Percentiles rank a stretch among this genome's conserved stretches.
These are phyloP conservation scores for Linnemannia hyalina DNA, from an alignment of 192 early-diverging fungal species.

Conservation along the genomic window DNA sequence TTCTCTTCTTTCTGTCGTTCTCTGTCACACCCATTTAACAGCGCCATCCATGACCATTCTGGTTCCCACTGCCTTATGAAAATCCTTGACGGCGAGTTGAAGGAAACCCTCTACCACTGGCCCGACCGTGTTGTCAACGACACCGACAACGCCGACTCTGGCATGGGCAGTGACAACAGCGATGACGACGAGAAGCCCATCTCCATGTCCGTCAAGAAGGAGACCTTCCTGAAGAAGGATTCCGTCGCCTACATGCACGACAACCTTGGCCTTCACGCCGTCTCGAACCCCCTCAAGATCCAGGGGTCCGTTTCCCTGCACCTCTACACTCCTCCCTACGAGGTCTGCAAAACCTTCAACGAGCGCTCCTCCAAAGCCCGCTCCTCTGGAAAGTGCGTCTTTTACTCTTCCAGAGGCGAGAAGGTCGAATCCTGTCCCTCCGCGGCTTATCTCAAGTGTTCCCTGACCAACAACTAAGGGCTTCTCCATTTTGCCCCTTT, in stretches of 20 bases:
- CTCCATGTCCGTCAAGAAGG: constrained; percentile 59
- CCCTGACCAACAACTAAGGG: constrained; percentile 50
- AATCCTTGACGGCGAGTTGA: constrained; percentile 84
- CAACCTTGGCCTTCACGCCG: constrained; percentile 88
- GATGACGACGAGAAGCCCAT: constrained; percentile 37
- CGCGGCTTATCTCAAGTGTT: constrained; percentile 50
- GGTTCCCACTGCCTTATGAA: constrained; percentile 96
- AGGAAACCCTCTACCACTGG: constrained; percentile 86
- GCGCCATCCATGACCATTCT: constrained; percentile 94
- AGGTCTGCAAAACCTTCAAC: constrained; percentile 89
- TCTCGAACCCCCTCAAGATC: constrained; percentile 74
- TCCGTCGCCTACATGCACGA: constrained; percentile 93
- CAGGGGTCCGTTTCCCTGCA: constrained; percentile 87
- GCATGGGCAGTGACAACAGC: constrained; percentile 41
- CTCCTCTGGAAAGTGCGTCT: constrained; percentile 71
- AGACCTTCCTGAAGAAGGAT: constrained; percentile 68
- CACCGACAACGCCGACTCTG: constrained; percentile 44
- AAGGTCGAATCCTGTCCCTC: constrained; percentile 55
- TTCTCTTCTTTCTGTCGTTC: constrained; percentile 1
- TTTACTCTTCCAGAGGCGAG: constrained; percentile 70
- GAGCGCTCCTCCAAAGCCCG: constrained; percentile 78
- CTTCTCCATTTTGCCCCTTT: background rate
- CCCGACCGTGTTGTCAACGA: constrained; percentile 64
- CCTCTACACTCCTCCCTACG: constrained; percentile 91
- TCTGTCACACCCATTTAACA: constrained; percentile 36